Evolutionary conservation across 192 early-diverging fungal species (phyloP), one percentile per base, ranked within the genome.

Genomic region (Backusella circina): DNA sequence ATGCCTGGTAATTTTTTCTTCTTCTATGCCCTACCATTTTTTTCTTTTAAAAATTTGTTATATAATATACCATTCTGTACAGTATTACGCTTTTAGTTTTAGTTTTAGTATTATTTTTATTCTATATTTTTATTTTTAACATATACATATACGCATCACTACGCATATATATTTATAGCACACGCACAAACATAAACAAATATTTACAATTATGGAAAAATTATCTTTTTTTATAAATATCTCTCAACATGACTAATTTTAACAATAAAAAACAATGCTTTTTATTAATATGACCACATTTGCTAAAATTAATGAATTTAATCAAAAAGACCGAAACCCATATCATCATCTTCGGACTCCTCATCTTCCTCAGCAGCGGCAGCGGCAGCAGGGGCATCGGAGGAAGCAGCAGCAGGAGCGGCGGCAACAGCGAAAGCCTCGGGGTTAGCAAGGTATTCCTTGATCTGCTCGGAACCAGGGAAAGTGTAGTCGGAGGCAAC

Each of bases 381-480:
- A 2, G 33, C 71, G 32, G 33, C 77, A 21, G 71, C 28, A 73
- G 66, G 66, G 38, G 12, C 65, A 68, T 41, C 12, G 9, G 13
- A 9, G 28, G 65, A 37, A 35, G 71, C 77, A 32, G 70, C 72
- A 71, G 67, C 50, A 65, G 30, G n/a, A 18, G 75, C n/a, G 32
- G 67, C 75, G n/a, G 67, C 93, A 41, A 89, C 90, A 71, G 96
- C 95, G 83, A 96, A 91, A 72, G 92, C 93, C 79, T 88, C 86
- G 79, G 96, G 96, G 88, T 99, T 93, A 77, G 91, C 94, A 78
- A 99, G 88, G 87, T 93, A 93, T 82, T 93, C 95, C 92, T 97
- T 97, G 89, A 99, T 91, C 89, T 91, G 87, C 89, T 97, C 95
- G 73, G 92, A 89, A 75, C 91, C 94, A 69, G 90, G 87, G 86